These are phyloP conservation scores for Trichoderma sp. DNA, from an alignment of 2,329 filamentous ascomycete species.

Conservation along the genomic window DNA sequence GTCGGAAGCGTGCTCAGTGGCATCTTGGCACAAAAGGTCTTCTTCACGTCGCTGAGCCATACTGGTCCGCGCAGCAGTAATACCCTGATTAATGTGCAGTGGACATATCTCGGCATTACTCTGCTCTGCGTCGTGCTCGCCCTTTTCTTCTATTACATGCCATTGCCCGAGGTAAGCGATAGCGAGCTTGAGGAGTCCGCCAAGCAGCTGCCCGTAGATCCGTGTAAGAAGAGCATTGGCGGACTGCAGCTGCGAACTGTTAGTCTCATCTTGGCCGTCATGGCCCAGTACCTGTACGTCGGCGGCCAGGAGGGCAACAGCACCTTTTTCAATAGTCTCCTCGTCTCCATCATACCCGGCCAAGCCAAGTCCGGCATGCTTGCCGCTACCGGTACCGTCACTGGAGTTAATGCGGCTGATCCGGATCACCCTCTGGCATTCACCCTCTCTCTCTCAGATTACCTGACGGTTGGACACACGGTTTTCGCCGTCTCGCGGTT, in stretches of 20 bases:
- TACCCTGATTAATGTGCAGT: slow-evolving; percentile 72
- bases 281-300: slow-evolving; percentile 76
- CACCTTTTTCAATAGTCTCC: slow-evolving; percentile 56
- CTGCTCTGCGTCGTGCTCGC: slow-evolving; percentile 69
- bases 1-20: slow-evolving; percentile 70
- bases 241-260: slow-evolving; percentile 54
- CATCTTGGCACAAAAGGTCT: slow-evolving; percentile 68
- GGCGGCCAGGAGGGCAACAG: slow-evolving; percentile 67
- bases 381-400: slow-evolving; percentile 24
- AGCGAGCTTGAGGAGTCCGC: slow-evolving; percentile 50
- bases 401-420: slow-evolving; percentile 27
- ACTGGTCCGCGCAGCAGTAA: slow-evolving; percentile 30
- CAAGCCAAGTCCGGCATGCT: slow-evolving; percentile 23
- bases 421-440: slow-evolving; percentile 43
- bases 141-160: slow-evolving; percentile 66
- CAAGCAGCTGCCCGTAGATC: slow-evolving; percentile 47
- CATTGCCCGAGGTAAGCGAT: slow-evolving; percentile 59
- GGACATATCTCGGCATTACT: slow-evolving; percentile 80
- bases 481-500: slow-evolving; percentile 74
- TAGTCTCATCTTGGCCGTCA: slow-evolving; percentile 65
- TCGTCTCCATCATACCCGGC: slow-evolving; percentile 41
- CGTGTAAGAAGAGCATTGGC: slow-evolving; percentile 45
- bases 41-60: slow-evolving; percentile 60
- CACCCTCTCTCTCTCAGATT: slow-evolving; percentile 56
- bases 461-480: slow-evolving; percentile 68